A percentile compares a stretch with the other conserved stretches of the same genome.
phyloP scores from a whole-genome alignment of 306 rosid genomes.

The Pyrus pyrifolia region DNA sequence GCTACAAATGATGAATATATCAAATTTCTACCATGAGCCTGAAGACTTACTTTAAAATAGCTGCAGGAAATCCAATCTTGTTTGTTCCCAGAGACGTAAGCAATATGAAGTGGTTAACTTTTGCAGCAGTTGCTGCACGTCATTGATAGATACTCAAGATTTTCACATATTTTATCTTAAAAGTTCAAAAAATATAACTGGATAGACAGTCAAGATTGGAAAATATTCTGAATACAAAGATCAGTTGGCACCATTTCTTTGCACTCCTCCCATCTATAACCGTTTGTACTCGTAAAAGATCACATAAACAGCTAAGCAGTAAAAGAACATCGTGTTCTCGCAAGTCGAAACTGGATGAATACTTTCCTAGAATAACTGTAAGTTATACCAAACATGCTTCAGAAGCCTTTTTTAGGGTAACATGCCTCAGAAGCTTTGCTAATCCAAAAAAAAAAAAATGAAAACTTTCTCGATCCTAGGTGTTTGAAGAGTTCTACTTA shows the following conservation, averaged over 20 bases:
- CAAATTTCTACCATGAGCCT: constrained; percentile 5
- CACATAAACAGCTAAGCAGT: too few relatives aligned
- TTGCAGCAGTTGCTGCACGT: constrained; percentile 62
- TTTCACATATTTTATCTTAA: constrained; percentile 1
- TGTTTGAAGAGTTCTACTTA: not conserved
- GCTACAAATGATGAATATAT: constrained; percentile 9
- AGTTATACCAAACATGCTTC: not conserved
- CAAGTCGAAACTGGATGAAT: not conserved
- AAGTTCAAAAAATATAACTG: not conserved
- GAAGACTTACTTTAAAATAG: constrained; percentile 80
- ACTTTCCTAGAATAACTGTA: not conserved
- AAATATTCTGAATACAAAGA: not conserved
- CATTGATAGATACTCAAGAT: constrained; percentile 10
- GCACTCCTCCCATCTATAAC: not conserved
- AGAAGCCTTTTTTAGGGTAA: not conserved
- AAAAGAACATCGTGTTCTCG: not conserved
- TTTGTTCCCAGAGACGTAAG: constrained; percentile 95
- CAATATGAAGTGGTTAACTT: constrained; percentile 72
- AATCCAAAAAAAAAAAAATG: not conserved
- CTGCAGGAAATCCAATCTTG: constrained; percentile 93
- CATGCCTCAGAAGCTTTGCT: not conserved
- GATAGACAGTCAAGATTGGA: not conserved
- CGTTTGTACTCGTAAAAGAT: too few relatives aligned
- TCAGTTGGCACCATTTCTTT: not conserved
- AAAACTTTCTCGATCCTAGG: not conserved